Percentiles rank a stretch among this genome's conserved stretches.
phyloP scores from a whole-genome alignment of 768 basidiomycete genomes.

The Tricholoma terreum region DNA sequence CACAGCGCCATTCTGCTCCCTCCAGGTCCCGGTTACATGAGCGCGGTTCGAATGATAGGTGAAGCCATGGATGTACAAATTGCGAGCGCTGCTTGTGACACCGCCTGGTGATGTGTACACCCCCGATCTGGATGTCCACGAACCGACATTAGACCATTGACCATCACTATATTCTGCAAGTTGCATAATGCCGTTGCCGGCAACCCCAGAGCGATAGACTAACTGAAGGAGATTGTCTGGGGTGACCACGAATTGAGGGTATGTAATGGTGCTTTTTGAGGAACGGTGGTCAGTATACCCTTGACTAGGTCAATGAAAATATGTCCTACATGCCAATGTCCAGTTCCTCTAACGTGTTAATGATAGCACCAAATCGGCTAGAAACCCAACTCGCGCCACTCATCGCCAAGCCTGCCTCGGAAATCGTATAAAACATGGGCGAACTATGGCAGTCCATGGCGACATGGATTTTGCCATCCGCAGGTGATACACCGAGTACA shows the following conservation, averaged over 20 bases:
- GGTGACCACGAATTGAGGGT: conserved; percentile 47
- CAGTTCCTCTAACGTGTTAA: conserved; percentile 37
- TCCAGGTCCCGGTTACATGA: conserved; percentile 47
- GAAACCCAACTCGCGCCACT: conserved; percentile 42
- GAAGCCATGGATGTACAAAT: conserved; percentile 48
- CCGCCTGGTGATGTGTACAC: conserved; percentile 43
- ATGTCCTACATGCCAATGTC: conserved; percentile 41
- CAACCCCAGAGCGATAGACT: conserved; percentile 45
- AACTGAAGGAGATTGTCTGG: conserved; percentile 46
- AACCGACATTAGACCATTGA: conserved; percentile 42
- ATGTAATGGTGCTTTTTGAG: conserved; percentile 36
- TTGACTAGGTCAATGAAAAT: background rate
- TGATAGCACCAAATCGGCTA: conserved; percentile 39
- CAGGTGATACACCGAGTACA: conserved; percentile 41
- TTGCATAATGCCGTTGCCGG: conserved; percentile 46
- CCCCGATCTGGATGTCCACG: conserved; percentile 43
- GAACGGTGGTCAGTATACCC: background rate
- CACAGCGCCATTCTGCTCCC: conserved; percentile 41
- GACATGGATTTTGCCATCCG: conserved; percentile 45
- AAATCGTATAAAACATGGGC: conserved; percentile 40
- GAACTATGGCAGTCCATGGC: conserved; percentile 47
- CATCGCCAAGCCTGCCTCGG: conserved; percentile 37
- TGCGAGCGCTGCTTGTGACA: conserved; percentile 37
- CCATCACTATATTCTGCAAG: conserved; percentile 43
- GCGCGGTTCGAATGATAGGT: conserved; percentile 35